Evolutionary conservation across 805 yeast species (phyloP), one percentile per base, ranked within the genome.

Genomic region (Candida loeiensis): DNA sequence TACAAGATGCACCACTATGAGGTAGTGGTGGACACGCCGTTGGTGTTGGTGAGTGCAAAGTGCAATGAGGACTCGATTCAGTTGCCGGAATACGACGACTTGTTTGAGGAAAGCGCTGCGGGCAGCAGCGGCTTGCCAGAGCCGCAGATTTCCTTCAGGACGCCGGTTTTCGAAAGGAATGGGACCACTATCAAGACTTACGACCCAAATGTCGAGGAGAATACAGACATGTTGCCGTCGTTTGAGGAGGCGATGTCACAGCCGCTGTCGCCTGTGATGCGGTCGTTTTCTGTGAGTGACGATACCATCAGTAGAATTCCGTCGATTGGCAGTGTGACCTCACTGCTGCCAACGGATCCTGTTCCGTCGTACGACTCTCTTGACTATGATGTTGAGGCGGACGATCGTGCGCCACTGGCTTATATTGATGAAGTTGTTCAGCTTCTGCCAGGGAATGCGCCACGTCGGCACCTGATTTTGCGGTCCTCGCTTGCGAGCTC

Each of bases 1-100:
- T 54, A 36, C 42, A 76, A 74, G 45, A 60, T 78, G 63, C 88
- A 82, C 50, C 90, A 85, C 56, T 85, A 80, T 52, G 95, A 85
- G 50, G 90, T 85, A 15, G 77, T 85, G 32, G 83, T 85, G 28
- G 93, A 85, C 54, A 83, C 91, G 0, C 93, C 93, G 0, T 68
- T 85, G 26, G 70, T 74, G 24, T 54, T 69, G 43, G 53, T 69
- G 36, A 66, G 73, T 46, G 54, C 73, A 0, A 64, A 64, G 43
- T 69, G 74, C 48, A 59, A 58, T 45, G 73, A 65, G 6, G 66
- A 49, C 4, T 63, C 72, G 1, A 53, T 59, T 6, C 73, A 68
- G 44, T 55, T 69, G 33, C 75, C 75, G 0, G 56, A 52, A 37
- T 69, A 69, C 36, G 59, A 63, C 36, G 70, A 63, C 19, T 43